Base-by-base conservation (phyloP, 257 asterid genomes). In the Solanum bulbocastanum region DNA sequence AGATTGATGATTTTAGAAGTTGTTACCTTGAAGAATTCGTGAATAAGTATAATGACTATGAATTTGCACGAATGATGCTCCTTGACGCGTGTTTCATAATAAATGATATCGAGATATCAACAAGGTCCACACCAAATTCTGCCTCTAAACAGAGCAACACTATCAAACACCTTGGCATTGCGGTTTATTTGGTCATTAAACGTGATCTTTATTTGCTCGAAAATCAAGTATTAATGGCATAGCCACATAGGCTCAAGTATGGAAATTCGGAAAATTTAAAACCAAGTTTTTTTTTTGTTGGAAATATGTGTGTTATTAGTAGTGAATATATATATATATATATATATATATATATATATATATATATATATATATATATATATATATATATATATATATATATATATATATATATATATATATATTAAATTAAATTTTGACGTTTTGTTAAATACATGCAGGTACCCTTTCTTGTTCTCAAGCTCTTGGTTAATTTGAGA, bases 11-110 rank as follows among this genome's bases (percentile, higher is more conserved):
- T 71, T 86, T 86, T 42, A 85, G 87, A 82, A 56, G 83, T 16
- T 91, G 83, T 71, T 89, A 91, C 22, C 46, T 66, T 9, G 88
- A 82, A 75, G 86, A 37, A 36, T 65, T 87, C 2, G 14, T 49
- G 2, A 35, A 40, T 30, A 22, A 68, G 37, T 86, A 79, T n/a
- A 16, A 71, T 8, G 82, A 91, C 44, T 42, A 13, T 30, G 87
- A 74, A 13, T 86, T 87, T 39, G 90, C 89, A 2, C n/a, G 14
- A 27, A 87, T 88, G 87, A 90, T 88, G 90, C 91, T 90, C 71
- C 87, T 83, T 2, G 89, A 88, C 3, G 49, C 49, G 33, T 73
- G 84, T 35, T 88, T 83, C 10, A 8, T 84, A 33, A 27, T 84
- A 4, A 84, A 84, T 84, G 52, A 58, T 60, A 35, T 84, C 37